These are phyloP conservation scores for Phytophthora ramorum DNA, from an alignment of 352 stramenopile genomes.

Conservation along the genomic window DNA sequence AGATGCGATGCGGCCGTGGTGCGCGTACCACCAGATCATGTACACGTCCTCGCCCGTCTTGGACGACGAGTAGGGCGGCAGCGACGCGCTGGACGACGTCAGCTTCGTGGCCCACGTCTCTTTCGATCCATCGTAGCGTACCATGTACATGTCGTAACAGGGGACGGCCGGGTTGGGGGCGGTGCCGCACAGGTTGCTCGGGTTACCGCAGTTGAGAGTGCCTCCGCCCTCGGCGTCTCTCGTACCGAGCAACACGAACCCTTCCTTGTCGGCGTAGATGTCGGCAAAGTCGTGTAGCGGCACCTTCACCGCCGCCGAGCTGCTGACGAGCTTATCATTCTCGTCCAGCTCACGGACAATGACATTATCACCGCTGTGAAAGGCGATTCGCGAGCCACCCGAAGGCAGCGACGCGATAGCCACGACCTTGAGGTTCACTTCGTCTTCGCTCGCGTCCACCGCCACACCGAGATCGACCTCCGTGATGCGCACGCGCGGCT, in stretches of 20 bases:
- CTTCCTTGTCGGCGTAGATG: constrained; percentile 56
- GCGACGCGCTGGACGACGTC: constrained; percentile 45
- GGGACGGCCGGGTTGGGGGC: constrained; percentile 39
- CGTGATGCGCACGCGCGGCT: constrained; percentile 15
- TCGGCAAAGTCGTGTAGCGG: constrained; percentile 52
- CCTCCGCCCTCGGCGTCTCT: constrained; percentile 49
- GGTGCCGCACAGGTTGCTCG: constrained; percentile 51
- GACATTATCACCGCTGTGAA: constrained; percentile 16
- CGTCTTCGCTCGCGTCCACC: constrained; percentile 20
- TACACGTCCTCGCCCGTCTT: constrained; percentile 56
- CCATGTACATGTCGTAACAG: constrained; percentile 70
- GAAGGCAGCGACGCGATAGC: constrained; percentile 10
- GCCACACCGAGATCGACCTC: constrained; percentile 12
- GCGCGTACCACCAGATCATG: constrained; percentile 80
- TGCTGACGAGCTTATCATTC: constrained; percentile 45
- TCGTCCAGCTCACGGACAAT: constrained; percentile 9
- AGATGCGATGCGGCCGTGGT: constrained; percentile 66
- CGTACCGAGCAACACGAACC: constrained; percentile 53
- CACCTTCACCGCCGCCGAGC: constrained; percentile 36
- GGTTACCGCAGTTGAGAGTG: constrained; percentile 59
- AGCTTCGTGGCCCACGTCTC: constrained; percentile 61
- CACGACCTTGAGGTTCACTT: constrained; percentile 16
- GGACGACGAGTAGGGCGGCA: constrained; percentile 59
- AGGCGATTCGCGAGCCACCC: constrained; percentile 15
- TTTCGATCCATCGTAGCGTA: constrained; percentile 49